Evolutionary conservation across 2,329 filamentous ascomycete species (phyloP).

Genomic region (Beauveria pseudobassiana): DNA sequence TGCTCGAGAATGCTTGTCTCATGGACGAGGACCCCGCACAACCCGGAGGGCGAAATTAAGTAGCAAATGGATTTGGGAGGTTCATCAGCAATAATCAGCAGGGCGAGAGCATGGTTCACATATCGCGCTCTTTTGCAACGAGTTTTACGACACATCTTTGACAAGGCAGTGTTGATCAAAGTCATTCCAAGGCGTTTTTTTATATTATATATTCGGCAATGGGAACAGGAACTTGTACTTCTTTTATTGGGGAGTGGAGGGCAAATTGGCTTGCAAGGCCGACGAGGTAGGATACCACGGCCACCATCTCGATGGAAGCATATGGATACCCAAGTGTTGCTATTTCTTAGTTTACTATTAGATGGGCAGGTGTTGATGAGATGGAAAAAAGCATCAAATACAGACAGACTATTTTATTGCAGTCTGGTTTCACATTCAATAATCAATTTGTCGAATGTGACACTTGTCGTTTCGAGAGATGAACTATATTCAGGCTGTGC

Average conservation of each 20-base stretch:
- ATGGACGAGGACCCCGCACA: slow-evolving; percentile 63
- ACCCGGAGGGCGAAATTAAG: neutral
- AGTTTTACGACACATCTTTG: slow-evolving; percentile 10
- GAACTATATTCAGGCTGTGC: neutral
- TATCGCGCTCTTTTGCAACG: slow-evolving; percentile 7
- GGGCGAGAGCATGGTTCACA: neutral
- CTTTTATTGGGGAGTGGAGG: neutral
- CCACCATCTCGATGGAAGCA: slow-evolving; percentile 3
- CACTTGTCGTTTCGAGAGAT: neutral
- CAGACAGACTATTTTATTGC: neutral
- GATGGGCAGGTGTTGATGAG: neutral
- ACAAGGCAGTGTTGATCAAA: slow-evolving; percentile 9
- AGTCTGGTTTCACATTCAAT: neutral
- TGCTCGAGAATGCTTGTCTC: slow-evolving; percentile 95
- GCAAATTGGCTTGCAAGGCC: slow-evolving; percentile 6
- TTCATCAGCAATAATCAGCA: neutral
- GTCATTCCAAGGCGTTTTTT: slow-evolving; percentile 8
- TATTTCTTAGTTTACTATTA: slow-evolving; percentile 5
- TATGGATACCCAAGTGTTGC: slow-evolving; percentile 9
- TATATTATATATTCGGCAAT: slow-evolving; percentile 1
- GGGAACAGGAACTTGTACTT: neutral
- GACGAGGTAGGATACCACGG: slow-evolving; percentile 1
- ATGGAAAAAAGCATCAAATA: neutral
- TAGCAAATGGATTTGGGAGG: neutral
- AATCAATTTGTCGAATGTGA: neutral